Conservation (phyloP, 2,329 filamentous ascomycete species). For the Neofusicoccum laricinum region DNA sequence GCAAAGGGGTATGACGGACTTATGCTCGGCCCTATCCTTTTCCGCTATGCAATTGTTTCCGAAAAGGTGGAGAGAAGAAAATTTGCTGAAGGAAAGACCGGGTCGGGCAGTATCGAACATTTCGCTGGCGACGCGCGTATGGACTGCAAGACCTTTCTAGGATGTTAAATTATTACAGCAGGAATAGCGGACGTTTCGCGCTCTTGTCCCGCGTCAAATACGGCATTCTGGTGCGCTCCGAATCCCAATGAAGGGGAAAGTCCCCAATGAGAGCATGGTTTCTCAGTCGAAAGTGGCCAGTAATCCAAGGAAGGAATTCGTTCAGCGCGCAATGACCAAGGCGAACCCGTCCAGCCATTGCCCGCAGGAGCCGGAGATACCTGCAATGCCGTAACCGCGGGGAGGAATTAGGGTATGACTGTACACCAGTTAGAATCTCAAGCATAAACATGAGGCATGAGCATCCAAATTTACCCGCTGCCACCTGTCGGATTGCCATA, state of each 20-base stretch:
- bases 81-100: neutral
- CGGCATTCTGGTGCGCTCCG: neutral
- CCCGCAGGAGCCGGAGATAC: constrained; percentile 77
- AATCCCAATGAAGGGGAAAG: neutral
- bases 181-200: neutral
- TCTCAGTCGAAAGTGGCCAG: neutral
- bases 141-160: neutral
- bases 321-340: constrained; percentile 70
- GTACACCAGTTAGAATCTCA: constrained; percentile 23
- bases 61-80: neutral
- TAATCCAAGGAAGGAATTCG: neutral
- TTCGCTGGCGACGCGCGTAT: neutral
- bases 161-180: neutral
- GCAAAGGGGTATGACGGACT: constrained; percentile 9
- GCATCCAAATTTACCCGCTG: constrained; percentile 64
- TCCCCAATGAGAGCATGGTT: neutral
- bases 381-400: constrained; percentile 82
- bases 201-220: neutral
- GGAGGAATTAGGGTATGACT: constrained; percentile 89
- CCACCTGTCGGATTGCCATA: constrained; percentile 81
- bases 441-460: neutral
- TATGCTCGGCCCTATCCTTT: neutral
- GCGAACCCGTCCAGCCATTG: constrained; percentile 83
- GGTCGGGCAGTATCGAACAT: neutral
- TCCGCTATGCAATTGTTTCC: constrained; percentile 11